phyloP scores from a whole-genome alignment of 2,329 filamentous ascomycete genomes.

The Hymenoscyphus albidus region DNA sequence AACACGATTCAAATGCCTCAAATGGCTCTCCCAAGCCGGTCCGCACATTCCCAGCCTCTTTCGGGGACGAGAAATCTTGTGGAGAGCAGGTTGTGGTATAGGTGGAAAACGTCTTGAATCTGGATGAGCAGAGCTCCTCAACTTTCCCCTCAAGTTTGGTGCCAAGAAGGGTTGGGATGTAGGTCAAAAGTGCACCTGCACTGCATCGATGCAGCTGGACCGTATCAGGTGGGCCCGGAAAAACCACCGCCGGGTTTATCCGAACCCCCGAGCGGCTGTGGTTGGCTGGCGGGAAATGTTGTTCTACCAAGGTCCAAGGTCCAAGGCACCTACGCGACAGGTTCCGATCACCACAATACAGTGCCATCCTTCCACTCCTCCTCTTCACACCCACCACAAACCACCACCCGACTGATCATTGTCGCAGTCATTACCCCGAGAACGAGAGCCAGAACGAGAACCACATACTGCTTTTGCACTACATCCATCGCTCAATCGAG shows the following conservation, averaged over 20 bases:
- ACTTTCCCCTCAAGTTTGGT: constrained; percentile 1
- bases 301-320: background rate
- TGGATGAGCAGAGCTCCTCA: background rate
- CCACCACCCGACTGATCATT: background rate
- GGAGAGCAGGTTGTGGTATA: constrained; percentile 3
- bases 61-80: background rate
- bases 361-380: background rate
- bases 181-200: background rate
- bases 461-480: background rate
- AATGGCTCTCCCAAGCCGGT: constrained; percentile 6
- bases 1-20: background rate
- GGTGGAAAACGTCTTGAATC: background rate
- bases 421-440: background rate
- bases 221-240: background rate
- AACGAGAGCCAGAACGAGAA: background rate
- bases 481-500: background rate
- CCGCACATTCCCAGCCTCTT: background rate
- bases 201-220: no score
- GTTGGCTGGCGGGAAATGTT: background rate
- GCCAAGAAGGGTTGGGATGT: background rate
- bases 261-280: background rate
- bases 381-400: background rate
- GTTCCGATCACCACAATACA: background rate
- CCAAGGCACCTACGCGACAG: background rate
- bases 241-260: background rate